phyloP scores from a whole-genome alignment of 305 asterid genomes.

The Ilex paraguariensis region DNA sequence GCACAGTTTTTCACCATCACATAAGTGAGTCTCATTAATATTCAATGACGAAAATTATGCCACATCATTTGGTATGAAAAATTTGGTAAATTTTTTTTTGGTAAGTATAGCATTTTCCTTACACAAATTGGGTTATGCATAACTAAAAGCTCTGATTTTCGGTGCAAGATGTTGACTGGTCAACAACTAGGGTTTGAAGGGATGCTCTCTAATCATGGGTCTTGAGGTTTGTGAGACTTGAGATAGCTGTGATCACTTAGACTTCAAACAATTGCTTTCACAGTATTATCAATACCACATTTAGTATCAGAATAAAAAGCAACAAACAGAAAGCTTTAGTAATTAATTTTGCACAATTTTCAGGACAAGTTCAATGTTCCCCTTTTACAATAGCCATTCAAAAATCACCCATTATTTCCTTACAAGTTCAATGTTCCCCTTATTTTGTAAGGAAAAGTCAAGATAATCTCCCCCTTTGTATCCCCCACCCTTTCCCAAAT shows the following conservation, averaged over 20 bases:
- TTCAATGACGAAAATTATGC: no score
- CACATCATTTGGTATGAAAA: not conserved
- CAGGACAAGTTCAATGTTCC: no score
- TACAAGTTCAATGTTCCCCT: no score
- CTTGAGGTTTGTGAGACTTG: slow-evolving; percentile 23
- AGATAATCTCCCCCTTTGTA: no score
- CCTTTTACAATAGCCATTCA: no score
- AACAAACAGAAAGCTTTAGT: no score
- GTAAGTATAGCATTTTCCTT: not conserved
- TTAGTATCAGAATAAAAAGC: slow-evolving; percentile 5
- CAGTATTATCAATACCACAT: slow-evolving; percentile 11
- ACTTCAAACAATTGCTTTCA: slow-evolving; percentile 17
- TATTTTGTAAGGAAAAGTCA: no score
- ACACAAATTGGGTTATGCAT: slow-evolving; percentile 10
- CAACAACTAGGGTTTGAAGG: slow-evolving; percentile 28
- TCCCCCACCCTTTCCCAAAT: no score
- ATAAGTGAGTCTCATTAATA: not conserved
- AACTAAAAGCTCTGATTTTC: slow-evolving; percentile 32
- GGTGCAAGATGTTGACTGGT: slow-evolving; percentile 40
- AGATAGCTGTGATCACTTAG: slow-evolving; percentile 11
- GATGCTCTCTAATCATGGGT: slow-evolving; percentile 25
- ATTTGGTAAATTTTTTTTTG: slow-evolving; percentile 4
- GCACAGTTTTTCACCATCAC: no score
- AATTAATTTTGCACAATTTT: not conserved
- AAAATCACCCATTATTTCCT: no score